These are phyloP conservation scores for Microcyclospora tardicrescens DNA, from an alignment of 2,329 filamentous ascomycete species.

Conservation along the genomic window DNA sequence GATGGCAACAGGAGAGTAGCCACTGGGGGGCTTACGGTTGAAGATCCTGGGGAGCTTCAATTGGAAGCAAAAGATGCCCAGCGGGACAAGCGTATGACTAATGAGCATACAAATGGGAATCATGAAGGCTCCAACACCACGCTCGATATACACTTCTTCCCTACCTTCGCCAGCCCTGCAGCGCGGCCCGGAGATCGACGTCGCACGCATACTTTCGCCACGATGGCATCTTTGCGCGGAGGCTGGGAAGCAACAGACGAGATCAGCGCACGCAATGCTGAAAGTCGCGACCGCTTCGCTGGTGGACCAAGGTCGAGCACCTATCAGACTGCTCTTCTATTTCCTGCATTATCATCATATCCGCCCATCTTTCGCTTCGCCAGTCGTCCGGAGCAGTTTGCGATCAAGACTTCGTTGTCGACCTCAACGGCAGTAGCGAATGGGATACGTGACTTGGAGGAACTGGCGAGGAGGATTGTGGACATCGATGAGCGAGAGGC, in stretches of 20 bases:
- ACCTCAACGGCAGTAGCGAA: conserved; percentile 63
- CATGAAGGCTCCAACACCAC: conserved; percentile 3
- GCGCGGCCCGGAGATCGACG: neutral
- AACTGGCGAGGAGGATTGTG: conserved; percentile 45
- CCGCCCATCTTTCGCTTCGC: conserved; percentile 55
- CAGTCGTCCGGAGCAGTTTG: conserved; percentile 27
- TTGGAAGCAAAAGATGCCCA: conserved; percentile 17
- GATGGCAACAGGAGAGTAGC: conserved; percentile 72
- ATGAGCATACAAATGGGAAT: conserved; percentile 15
- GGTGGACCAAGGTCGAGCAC: conserved; percentile 17
- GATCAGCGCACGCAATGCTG: conserved; percentile 16
- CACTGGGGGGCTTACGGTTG: conserved; percentile 55
- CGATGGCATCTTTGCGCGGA: conserved; percentile 27
- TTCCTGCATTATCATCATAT: conserved; percentile 73
- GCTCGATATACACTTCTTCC: conserved; percentile 19
- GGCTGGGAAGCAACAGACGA: conserved; percentile 23
- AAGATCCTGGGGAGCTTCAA: conserved; percentile 23
- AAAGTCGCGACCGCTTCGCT: conserved; percentile 21
- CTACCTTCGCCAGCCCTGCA: conserved; percentile 6
- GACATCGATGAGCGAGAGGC: conserved; percentile 68
- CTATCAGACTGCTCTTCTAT: conserved; percentile 43
- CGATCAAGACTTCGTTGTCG: conserved; percentile 45
- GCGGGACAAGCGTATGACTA: conserved; percentile 20
- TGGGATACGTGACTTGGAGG: conserved; percentile 47
- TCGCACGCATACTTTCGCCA: conserved; percentile 27